phyloP scores from a whole-genome alignment of 73 alveolate species.

The Tetrahymena thermophila region DNA sequence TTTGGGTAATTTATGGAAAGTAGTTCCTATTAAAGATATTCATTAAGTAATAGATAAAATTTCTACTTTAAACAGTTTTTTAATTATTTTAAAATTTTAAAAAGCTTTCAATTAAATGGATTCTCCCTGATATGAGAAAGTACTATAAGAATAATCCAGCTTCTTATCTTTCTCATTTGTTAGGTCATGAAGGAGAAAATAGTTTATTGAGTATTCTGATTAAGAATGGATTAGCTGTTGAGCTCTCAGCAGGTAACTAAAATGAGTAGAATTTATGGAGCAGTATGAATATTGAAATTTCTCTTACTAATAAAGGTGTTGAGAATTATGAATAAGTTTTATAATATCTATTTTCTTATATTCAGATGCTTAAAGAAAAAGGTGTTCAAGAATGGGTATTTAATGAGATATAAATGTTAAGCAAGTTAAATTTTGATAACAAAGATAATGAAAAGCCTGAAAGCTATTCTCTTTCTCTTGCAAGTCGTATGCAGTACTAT shows the following conservation, averaged over 20 bases:
- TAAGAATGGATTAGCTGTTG: conserved; percentile 76
- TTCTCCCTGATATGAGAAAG: conserved; percentile 23
- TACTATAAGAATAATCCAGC: conserved; percentile 53
- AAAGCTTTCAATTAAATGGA: not conserved
- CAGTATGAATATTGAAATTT: conserved; percentile 48
- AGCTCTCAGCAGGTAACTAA: conserved; percentile 48
- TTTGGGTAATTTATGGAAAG: conserved; percentile 67
- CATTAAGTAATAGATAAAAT: conserved; percentile 33
- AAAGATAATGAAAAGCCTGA: conserved; percentile 48
- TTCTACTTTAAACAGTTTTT: too few species aligned
- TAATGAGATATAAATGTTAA: conserved; percentile 47
- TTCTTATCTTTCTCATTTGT: conserved; percentile 47
- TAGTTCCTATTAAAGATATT: conserved; percentile 75
- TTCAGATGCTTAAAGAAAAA: conserved; percentile 37
- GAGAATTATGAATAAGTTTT: conserved; percentile 68
- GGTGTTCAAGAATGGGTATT: conserved; percentile 58
- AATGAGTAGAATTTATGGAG: conserved; percentile 54
- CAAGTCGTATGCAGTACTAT: conserved; percentile 15
- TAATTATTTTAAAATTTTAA: not conserved
- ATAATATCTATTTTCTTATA: conserved; percentile 61
- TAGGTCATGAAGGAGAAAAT: conserved; percentile 90
- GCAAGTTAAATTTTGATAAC: conserved; percentile 50
- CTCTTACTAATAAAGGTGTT: conserved; percentile 85
- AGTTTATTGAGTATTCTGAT: conserved; percentile 69
- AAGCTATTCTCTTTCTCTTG: conserved; percentile 1